Percentiles rank a stretch among this genome's conserved stretches.
phyloP scores from a whole-genome alignment of 2,329 filamentous ascomycete genomes.

The Fusarium fujikuroi region DNA sequence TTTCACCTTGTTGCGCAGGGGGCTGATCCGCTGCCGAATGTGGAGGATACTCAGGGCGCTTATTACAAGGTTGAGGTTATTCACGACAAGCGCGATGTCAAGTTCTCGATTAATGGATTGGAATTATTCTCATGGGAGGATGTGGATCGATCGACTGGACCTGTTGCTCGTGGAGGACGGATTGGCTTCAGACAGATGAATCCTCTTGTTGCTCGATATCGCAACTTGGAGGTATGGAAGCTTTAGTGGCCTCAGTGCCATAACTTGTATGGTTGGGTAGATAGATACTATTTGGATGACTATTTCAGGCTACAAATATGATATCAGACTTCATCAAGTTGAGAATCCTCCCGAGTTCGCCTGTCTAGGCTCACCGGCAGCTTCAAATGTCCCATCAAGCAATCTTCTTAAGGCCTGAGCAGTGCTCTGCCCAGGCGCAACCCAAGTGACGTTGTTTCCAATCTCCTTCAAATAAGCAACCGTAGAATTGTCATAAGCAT shows the following conservation, averaged over 20 bases:
- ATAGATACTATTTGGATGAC: fast-evolving
- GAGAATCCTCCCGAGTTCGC: slow-evolving; percentile 74
- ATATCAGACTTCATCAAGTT: neutral
- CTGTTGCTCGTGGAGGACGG: slow-evolving; percentile 31
- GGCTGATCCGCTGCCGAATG: slow-evolving; percentile 36
- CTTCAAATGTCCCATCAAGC: slow-evolving; percentile 76
- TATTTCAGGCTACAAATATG: fast-evolving
- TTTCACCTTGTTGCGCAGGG: slow-evolving; percentile 41
- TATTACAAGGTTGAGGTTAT: slow-evolving; percentile 40
- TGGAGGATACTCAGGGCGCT: slow-evolving; percentile 32
- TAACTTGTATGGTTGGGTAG: no score
- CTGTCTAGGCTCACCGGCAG: slow-evolving; percentile 85
- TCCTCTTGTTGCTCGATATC: slow-evolving; percentile 36
- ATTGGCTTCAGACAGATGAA: slow-evolving; percentile 41
- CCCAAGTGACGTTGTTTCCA: slow-evolving; percentile 81
- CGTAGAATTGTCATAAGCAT: slow-evolving; percentile 74
- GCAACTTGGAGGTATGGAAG: slow-evolving; percentile 40
- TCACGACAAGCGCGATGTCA: slow-evolving; percentile 33
- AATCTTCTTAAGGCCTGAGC: slow-evolving; percentile 78
- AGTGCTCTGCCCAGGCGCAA: slow-evolving; percentile 71
- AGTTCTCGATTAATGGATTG: slow-evolving; percentile 31
- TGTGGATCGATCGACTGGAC: slow-evolving; percentile 28
- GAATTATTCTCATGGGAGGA: slow-evolving; percentile 37
- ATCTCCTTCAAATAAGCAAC: slow-evolving; percentile 71
- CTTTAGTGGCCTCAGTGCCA: no score